These are phyloP conservation scores for Solanum chacoense DNA, from an alignment of 305 asterid species.

Conservation along the genomic window DNA sequence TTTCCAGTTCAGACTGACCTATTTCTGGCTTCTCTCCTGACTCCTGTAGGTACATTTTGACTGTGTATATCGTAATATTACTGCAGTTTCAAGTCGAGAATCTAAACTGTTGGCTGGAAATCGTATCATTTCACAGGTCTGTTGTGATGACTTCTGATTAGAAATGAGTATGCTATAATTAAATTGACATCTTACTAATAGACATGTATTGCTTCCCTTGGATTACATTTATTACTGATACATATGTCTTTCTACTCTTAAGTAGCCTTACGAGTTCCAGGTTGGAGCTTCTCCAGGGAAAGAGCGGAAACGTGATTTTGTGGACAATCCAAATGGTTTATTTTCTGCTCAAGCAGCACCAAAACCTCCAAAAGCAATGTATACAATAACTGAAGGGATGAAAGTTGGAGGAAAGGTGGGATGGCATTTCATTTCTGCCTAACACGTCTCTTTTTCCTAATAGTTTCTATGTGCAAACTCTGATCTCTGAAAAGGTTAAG, in stretches of 20 bases:
- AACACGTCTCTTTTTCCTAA: background rate
- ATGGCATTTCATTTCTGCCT: background rate
- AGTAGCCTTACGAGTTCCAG: slow-evolving; percentile 92
- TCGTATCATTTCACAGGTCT: slow-evolving; percentile 82
- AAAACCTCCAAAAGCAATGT: slow-evolving; percentile 91
- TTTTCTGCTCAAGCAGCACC: slow-evolving; percentile 98
- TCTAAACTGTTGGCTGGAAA: slow-evolving; percentile 94
- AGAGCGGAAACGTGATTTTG: slow-evolving; percentile 91
- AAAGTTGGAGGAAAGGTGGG: slow-evolving; percentile 93
- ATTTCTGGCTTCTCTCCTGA: background rate
- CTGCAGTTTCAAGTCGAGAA: slow-evolving; percentile 90
- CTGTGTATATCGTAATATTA: slow-evolving; percentile 72
- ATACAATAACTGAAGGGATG: slow-evolving; percentile 81
- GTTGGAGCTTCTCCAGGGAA: slow-evolving; percentile 83
- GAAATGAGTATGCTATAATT: background rate
- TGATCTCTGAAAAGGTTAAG: background rate
- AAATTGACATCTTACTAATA: background rate
- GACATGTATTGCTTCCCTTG: background rate
- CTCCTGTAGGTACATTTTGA: slow-evolving; percentile 74
- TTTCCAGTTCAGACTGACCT: slow-evolving; percentile 4
- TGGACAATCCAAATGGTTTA: slow-evolving; percentile 79
- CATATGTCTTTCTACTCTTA: slow-evolving; percentile 11
- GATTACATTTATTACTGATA: slow-evolving; percentile 14
- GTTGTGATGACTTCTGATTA: background rate
- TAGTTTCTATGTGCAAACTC: background rate